Evolutionary conservation across 164 flowering plant genomes (phyloP).

Genomic region (Berberis vulgaris): DNA sequence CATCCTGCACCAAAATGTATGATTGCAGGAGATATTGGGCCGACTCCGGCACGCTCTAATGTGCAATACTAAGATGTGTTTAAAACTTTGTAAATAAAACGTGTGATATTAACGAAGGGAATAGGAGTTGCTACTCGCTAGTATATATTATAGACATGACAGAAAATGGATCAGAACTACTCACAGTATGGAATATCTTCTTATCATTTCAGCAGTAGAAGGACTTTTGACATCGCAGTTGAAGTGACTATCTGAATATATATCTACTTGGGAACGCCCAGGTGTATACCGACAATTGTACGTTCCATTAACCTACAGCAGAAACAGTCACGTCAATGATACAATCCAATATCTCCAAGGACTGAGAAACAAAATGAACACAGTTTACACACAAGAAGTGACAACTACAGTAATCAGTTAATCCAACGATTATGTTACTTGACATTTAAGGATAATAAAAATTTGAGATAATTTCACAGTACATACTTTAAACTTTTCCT

Average conservation of each 20-base stretch:
- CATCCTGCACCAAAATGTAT: too few species aligned
- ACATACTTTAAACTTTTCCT: conserved; percentile 65
- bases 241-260: conserved; percentile 43
- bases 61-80: too few species aligned
- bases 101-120: neutral
- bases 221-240: conserved; percentile 58
- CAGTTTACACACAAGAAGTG: neutral
- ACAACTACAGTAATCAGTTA: neutral
- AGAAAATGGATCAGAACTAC: conserved; percentile 16
- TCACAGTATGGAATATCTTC: conserved; percentile 51
- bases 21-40: too few species aligned
- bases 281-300: conserved; percentile 81
- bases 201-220: conserved; percentile 51
- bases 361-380: neutral
- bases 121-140: too few species aligned
- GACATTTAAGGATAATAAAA: neutral
- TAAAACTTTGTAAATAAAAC: neutral
- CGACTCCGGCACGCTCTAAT: too few species aligned
- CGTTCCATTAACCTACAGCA: conserved; percentile 65
- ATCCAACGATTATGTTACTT: neutral
- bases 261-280: conserved; percentile 55
- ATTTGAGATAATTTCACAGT: neutral
- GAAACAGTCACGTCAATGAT: neutral
- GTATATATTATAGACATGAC: neutral
- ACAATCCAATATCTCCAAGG: neutral